Base-by-base conservation (phyloP, 106 monocot genomes). In the Hemerocallis citrina region DNA sequence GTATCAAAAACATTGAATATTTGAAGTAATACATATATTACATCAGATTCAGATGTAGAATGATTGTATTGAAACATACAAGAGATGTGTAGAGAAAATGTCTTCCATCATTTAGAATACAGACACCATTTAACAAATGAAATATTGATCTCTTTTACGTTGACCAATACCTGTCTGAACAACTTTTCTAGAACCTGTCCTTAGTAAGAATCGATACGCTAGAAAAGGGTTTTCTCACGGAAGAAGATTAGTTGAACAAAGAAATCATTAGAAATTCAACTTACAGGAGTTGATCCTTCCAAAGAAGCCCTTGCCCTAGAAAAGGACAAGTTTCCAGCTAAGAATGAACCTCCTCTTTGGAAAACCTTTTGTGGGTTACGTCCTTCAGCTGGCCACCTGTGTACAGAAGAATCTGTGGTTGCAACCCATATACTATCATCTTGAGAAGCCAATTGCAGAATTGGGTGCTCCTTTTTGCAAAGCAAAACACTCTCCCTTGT, bases 241-340 rank as follows among this genome's bases (percentile, higher is more conserved):
- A n/a, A n/a, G n/a, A n/a, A n/a, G n/a, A n/a, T n/a, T n/a, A n/a
- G n/a, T n/a, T n/a, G n/a, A n/a, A n/a, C n/a, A n/a, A n/a, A n/a
- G n/a, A n/a, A n/a, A n/a, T n/a, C n/a, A n/a, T n/a, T n/a, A n/a
- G 5, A 32, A 45, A 54, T 21, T 61, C 5, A 23, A 73, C 96
- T 84, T 70, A 98, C 96, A 73, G 88, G 91, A 44, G 76, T 48
- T 36, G 96, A 85, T 77, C 96, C 96, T 75, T 92, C 96, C 44
- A 85, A 63, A 43, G 65, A 77, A 72, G 96, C 87, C 32, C 91
- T 83, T 60, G 96, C 84, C 72, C 91, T 83, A 47, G 96, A 72
- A 68, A 91, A 98, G 16, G 90, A 96, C 69, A 98, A 85, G 71
- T 98, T 98, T 56, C 96, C 96, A 72, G 96, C 96, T 68, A 98